These are phyloP conservation scores for Chaetomium sp. DNA, from an alignment of 2,329 filamentous ascomycete genomes.

Conservation along the genomic window DNA sequence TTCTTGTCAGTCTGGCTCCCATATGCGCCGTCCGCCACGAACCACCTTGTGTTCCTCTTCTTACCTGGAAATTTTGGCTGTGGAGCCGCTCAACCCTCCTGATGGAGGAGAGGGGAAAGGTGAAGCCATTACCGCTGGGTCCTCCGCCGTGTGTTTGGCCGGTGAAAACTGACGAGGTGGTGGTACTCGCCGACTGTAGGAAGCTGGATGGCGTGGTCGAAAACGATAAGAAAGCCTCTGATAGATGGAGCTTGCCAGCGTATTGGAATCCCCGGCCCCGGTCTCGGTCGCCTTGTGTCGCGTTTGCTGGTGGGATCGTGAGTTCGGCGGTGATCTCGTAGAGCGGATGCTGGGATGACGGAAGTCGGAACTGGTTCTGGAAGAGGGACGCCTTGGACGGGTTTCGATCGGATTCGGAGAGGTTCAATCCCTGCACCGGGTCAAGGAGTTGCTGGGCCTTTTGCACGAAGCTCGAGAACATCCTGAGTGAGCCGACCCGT, in stretches of 20 bases:
- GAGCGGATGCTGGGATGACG: constrained; percentile 82
- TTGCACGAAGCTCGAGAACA: constrained; percentile 77
- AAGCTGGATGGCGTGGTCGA: constrained; percentile 90
- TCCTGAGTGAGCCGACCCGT: constrained; percentile 30
- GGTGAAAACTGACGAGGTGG: constrained; percentile 76
- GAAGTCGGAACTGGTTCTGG: constrained; percentile 92
- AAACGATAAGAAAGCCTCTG: constrained; percentile 93
- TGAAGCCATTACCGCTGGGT: constrained; percentile 92
- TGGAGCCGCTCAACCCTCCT: constrained; percentile 87
- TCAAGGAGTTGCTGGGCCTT: constrained; percentile 95
- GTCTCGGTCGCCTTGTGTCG: constrained; percentile 63
- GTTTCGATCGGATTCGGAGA: constrained; percentile 68
- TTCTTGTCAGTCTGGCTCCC: constrained; percentile 12
- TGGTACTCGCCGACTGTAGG: constrained; percentile 68
- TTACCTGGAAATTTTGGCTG: constrained; percentile 75
- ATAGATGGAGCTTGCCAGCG: constrained; percentile 85
- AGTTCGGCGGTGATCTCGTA: constrained; percentile 97
- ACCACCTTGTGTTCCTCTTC: background rate
- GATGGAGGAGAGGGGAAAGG: constrained; percentile 84
- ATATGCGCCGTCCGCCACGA: no score
- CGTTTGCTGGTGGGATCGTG: constrained; percentile 70
- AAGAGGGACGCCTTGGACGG: constrained; percentile 91
- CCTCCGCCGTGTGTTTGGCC: constrained; percentile 90
- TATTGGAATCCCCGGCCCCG: constrained; percentile 78
- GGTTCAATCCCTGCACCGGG: constrained; percentile 68